Evolutionary conservation across 495 filamentous ascomycete species (phyloP).

Genomic region (Lophiostoma macrostomum): DNA sequence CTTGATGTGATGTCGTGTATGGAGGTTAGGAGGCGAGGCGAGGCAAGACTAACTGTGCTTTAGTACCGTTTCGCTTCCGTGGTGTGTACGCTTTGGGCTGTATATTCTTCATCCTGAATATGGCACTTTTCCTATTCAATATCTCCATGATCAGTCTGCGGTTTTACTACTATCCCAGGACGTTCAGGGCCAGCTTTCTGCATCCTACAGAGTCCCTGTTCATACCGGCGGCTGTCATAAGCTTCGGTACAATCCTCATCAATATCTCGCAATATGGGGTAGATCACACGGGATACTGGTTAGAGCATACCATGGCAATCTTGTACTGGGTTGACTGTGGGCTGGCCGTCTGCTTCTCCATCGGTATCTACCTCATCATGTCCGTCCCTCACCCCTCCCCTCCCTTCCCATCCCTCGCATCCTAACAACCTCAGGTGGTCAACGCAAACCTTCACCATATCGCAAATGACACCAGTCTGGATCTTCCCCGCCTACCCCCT

Average conservation of each 20-base stretch:
- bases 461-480: conserved; percentile 88
- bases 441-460: conserved; percentile 73
- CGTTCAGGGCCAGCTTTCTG: conserved; percentile 66
- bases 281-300: conserved; percentile 61
- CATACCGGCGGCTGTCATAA: conserved; percentile 68
- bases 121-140: conserved; percentile 69
- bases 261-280: conserved; percentile 79
- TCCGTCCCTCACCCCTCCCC: conserved; percentile 37
- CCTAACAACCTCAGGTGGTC: conserved; percentile 68
- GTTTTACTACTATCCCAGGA: conserved; percentile 68
- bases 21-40: not conserved
- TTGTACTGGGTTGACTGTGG: conserved; percentile 73
- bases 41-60: not conserved
- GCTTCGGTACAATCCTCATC: conserved; percentile 71
- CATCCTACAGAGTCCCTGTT: conserved; percentile 82
- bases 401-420: too few relatives aligned
- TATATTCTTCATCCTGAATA: conserved; percentile 72
- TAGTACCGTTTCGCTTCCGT: conserved; percentile 66
- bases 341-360: conserved; percentile 60
- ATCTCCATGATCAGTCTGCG: conserved; percentile 63
- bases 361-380: conserved; percentile 69
- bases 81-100: conserved; percentile 71
- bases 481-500: conserved; percentile 89
- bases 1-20: not conserved
- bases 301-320: conserved; percentile 58